phyloP scores from a whole-genome alignment of 2,329 filamentous ascomycete species.

The Hortaea sp. region DNA sequence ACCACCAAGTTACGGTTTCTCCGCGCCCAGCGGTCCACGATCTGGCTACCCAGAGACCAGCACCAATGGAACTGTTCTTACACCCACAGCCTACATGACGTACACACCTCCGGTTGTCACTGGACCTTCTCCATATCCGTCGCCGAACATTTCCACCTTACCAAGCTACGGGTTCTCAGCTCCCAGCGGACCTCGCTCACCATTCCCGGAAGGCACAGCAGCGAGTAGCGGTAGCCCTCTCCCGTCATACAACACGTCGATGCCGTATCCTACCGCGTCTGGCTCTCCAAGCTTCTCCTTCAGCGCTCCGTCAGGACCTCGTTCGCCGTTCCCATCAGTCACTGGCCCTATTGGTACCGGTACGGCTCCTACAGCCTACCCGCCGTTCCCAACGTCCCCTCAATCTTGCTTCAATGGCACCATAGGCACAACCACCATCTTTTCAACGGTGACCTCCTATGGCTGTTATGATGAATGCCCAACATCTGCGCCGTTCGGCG shows the following conservation, averaged over 20 bases:
- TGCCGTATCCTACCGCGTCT: background rate
- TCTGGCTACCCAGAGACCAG: background rate
- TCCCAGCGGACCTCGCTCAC: background rate
- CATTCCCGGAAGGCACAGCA: background rate
- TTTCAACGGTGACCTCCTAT: slow-evolving; percentile 4
- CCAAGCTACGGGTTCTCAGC: background rate
- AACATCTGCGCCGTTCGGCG: slow-evolving; percentile 1
- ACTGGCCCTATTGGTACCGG: background rate
- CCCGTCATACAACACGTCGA: background rate
- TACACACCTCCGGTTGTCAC: background rate
- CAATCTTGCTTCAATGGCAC: slow-evolving; percentile 2
- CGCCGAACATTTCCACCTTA: background rate
- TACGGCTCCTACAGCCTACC: background rate
- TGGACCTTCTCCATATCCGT: background rate
- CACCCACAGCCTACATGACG: background rate
- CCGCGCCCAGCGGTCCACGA: background rate
- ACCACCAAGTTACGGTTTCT: background rate
- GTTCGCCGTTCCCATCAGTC: background rate
- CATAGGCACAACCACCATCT: slow-evolving; percentile 4
- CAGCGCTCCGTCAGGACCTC: background rate
- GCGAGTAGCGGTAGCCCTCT: slow-evolving; percentile 1
- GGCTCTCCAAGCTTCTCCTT: background rate
- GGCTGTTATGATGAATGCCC: slow-evolving; percentile 10
- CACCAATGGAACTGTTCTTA: background rate
- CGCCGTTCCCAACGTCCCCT: background rate